Evolutionary conservation across 768 basidiomycete species (phyloP), one percentile per base, ranked within the genome.

Genomic region (Pleurotus tuoliensis): DNA sequence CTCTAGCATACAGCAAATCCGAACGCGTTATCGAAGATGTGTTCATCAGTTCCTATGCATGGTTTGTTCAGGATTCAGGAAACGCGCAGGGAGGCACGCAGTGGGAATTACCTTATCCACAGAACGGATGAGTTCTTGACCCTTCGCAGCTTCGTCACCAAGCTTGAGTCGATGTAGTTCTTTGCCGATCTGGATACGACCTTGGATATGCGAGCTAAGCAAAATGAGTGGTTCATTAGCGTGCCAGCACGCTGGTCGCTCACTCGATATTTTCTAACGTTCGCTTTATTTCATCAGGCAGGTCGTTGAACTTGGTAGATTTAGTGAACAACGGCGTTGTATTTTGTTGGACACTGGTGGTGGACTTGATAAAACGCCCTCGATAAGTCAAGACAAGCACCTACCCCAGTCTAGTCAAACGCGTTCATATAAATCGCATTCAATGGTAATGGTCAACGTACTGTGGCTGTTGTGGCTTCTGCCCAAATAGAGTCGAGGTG

Each of bases 271-370:
- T 66, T 64, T 92, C 91, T 15, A 93, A 74, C 3, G 70, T 74
- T 59, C 71, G 83, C 69, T 83, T 88, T 18, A 85, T 59, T 2
- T 82, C 77, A 50, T 92, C 90, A 1, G 88, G 84, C 3, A 92
- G 70, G 66, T 93, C 91, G 54, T 92, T 93, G 69, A 91, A 93
- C 65, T 90, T 92, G 0, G 89, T 90, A 0, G 76, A 71, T 65
- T 78, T 82, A 4, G 75, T 73, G 61, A 86, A 81, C 5, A 73
- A 72, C 8, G 77, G 75, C 25, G 67, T 61, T 25, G 57, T 58
- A 40, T 62, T 61, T 6, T 57, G 44, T 12, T 49, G 56, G 53
- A 15, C 38, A 50, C 27, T 18, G 63, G 61, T 55, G 71, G 69
- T 30, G 56, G 24, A 44, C 40, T 50, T 52, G 46, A 25, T 22